Base-by-base conservation (phyloP, 148 eudicot species). In the Fagopyrum tataricum region DNA sequence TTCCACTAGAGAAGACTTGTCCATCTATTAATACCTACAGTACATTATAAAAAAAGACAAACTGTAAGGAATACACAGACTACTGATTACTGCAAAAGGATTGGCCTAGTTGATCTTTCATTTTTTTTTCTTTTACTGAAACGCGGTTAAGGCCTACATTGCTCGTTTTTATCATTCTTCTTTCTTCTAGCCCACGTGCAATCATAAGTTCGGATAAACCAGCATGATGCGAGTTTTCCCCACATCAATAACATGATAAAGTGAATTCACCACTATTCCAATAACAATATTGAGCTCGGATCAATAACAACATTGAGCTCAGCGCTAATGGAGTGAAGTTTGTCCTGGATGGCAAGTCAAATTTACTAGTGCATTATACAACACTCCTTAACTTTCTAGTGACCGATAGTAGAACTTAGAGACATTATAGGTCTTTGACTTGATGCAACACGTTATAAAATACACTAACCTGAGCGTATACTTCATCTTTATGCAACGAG, bases 1-100 rank as follows among this genome's bases (percentile, higher is more conserved):
- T 72, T 76, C 98, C 98, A 72, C 83, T 85, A 73, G 96, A 92
- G 49, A 84, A 72, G 70, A 91, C 86, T 72, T 93, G 87, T 70
- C 98, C 98, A 75, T 93, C 90, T 48, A 93, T 79, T 84, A 87
- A 92, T 52, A 89, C 98, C 98, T 91, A 70, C 78, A 76, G 61
- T 23, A 79, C 43, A 48, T 64, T 46, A 55, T 68, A 67, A 31
- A 37, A 73, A 2, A 66, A 44, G 62, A 62, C 47, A 31, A 31
- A 41, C 7, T 67, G 1, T 46, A 40, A 39, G 26, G 37, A 51
- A n/a, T 48, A 18, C 40, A 39, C 9, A 9, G 44, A 49, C 59
- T 52, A 53, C 13, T 13, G 23, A 4, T n/a, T 42, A 41, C 13
- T 21, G 26, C 61, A 47, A 39, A 71, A 10, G 23, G 41, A 53